phyloP scores from a whole-genome alignment of 768 basidiomycete genomes.

The Ramaria sp. region DNA sequence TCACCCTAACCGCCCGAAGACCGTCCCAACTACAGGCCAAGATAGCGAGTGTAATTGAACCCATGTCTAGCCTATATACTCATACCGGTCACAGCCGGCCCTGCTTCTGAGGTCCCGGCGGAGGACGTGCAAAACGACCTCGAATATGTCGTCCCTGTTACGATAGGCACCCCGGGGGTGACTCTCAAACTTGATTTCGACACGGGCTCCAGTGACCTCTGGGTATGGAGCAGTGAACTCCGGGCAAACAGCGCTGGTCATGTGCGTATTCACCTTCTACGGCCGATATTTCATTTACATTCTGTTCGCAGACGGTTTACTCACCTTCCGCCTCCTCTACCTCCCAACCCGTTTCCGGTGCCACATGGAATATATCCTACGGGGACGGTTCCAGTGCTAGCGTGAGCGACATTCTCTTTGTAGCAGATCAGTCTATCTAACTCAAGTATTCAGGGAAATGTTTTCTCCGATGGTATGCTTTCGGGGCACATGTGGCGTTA shows the following conservation, averaged over 20 bases:
- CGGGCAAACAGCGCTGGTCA: conserved; percentile 2
- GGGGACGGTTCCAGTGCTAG: conserved; percentile 16
- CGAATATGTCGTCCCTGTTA: conserved; percentile 30
- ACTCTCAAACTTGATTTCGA: conserved; percentile 26
- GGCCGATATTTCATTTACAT: too few species aligned
- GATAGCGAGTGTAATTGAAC: too few species aligned
- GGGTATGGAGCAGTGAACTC: conserved; percentile 15
- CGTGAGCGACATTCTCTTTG: not conserved
- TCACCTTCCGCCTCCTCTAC: conserved; percentile 17
- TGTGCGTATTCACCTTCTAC: not conserved
- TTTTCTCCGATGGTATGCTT: conserved; percentile 18
- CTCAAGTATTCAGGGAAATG: conserved; percentile 16
- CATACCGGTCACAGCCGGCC: not conserved
- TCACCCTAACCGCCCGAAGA: not conserved
- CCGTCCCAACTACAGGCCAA: not conserved
- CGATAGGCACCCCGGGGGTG: conserved; percentile 28
- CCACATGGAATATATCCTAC: conserved; percentile 19
- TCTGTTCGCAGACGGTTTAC: conserved; percentile 14
- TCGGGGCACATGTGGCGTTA: too few species aligned
- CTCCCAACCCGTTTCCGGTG: conserved; percentile 11
- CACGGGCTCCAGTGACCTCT: conserved; percentile 14
- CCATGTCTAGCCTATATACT: not conserved
- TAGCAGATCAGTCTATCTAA: not conserved
- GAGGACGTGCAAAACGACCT: conserved; percentile 21
- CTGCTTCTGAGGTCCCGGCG: conserved; percentile 18